Conservation (phyloP, 192 early-diverging fungal species). For the Dissophora globulifera region DNA sequence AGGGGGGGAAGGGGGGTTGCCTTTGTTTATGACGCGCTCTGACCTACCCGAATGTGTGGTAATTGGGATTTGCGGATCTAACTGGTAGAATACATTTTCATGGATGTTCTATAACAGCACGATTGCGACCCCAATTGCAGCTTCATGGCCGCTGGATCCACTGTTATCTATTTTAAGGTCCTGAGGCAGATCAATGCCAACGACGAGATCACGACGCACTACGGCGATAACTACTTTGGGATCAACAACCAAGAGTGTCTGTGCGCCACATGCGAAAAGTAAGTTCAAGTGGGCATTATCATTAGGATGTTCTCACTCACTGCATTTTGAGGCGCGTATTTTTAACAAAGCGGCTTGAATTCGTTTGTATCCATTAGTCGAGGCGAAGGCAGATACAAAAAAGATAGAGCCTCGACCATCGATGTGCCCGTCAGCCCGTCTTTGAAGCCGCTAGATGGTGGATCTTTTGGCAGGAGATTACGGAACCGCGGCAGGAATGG, state of each 20-base stretch:
- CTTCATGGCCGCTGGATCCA: constrained; percentile 59
- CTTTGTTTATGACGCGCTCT: no score
- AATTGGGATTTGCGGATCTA: no score
- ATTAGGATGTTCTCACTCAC: no score
- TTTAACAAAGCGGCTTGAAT: no score
- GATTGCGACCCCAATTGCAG: constrained; percentile 68
- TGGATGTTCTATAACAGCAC: constrained; percentile 53
- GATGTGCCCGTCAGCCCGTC: constrained; percentile 1
- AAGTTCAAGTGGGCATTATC: no score
- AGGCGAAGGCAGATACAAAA: constrained; percentile 21
- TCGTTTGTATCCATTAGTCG: not conserved
- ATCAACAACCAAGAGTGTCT: constrained; percentile 67
- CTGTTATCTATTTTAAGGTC: constrained; percentile 67
- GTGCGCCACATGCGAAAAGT: constrained; percentile 69
- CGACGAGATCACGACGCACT: constrained; percentile 70
- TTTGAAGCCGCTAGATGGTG: not conserved
- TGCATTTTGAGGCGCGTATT: not conserved
- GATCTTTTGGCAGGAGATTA: not conserved
- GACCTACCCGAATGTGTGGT: no score
- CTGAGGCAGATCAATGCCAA: constrained; percentile 57
- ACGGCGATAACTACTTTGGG: constrained; percentile 73
- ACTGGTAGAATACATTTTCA: no score
- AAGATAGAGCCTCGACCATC: not conserved
- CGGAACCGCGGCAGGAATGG: constrained; percentile 7
- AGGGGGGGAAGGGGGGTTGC: no score